Percentiles rank a stretch among this genome's conserved stretches.
Conservation (phyloP, 345 rosid species). For the Eucalyptus erythrocorys region DNA sequence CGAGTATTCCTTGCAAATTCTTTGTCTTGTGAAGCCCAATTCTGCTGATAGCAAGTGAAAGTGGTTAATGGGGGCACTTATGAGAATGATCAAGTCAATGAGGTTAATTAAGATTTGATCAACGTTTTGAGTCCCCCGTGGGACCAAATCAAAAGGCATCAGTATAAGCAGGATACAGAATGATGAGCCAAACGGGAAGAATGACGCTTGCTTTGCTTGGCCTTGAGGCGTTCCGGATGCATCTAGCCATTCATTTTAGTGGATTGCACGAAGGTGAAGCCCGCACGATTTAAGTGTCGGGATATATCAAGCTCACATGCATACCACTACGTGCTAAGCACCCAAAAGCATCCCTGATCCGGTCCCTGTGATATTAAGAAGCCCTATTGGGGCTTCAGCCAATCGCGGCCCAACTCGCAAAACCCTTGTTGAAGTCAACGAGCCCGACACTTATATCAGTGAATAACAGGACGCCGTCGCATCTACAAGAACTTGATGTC, state of each 20-base stretch:
- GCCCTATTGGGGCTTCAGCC: not conserved
- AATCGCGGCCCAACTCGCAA: not conserved
- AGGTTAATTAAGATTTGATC: not conserved
- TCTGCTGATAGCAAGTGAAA: not conserved
- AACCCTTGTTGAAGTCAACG: not conserved
- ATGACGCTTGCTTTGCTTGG: not conserved
- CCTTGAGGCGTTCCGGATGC: not conserved
- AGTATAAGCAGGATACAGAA: not conserved
- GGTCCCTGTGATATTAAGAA: not conserved
- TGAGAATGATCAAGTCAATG: not conserved
- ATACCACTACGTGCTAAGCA: not conserved
- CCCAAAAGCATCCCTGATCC: not conserved
- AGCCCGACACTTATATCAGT: not conserved
- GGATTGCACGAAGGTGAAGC: not conserved
- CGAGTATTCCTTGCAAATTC: not conserved
- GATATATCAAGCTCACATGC: not conserved
- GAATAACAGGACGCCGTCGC: not conserved
- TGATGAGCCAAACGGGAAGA: not conserved
- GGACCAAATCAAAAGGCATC: not conserved
- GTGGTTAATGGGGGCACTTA: not conserved
- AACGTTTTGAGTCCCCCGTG: not conserved
- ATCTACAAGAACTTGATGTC: not conserved
- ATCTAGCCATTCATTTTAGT: not conserved
- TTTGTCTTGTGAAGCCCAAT: not conserved
- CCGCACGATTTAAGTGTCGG: not conserved